A percentile compares a stretch with the other conserved stretches of the same genome.
These are phyloP conservation scores for Amaranthus hypochondriacus DNA, from an alignment of 148 eudicot genomes.

Conservation along the genomic window DNA sequence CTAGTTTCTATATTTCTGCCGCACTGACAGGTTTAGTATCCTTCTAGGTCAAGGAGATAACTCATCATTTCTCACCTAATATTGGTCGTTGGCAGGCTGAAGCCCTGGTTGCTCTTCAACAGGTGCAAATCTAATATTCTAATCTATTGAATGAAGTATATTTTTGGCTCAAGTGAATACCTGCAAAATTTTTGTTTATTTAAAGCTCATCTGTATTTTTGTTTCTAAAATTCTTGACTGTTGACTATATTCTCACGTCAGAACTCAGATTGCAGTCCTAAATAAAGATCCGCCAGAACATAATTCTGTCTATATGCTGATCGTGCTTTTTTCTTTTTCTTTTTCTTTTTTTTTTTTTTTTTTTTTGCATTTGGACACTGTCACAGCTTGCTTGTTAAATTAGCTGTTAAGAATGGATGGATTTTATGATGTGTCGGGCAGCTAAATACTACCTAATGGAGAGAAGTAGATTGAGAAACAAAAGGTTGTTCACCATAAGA, in stretches of 20 bases:
- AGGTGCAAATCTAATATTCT: constrained; percentile 36
- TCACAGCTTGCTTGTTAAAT: neutral
- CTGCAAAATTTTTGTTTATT: neutral
- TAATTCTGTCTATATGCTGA: neutral
- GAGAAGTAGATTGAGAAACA: neutral
- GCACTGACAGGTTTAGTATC: neutral
- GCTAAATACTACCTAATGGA: neutral
- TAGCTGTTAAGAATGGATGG: no score
- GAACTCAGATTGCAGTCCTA: neutral
- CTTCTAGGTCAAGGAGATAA: constrained; percentile 61
- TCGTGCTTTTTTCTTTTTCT: no score
- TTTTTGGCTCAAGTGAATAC: neutral
- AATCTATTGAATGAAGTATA: neutral
- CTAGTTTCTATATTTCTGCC: neutral
- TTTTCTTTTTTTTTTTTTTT: neutral
- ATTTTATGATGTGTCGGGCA: neutral
- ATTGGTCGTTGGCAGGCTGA: constrained; percentile 73
- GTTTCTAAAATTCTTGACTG: neutral
- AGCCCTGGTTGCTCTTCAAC: constrained; percentile 69
- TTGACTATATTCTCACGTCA: neutral
- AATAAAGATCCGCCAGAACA: neutral
- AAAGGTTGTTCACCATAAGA: neutral
- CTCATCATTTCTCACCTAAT: constrained; percentile 22
- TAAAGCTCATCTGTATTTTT: neutral
- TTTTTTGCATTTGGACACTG: neutral